phyloP scores from a whole-genome alignment of 306 rosid species.

The Mimosa pudica region DNA sequence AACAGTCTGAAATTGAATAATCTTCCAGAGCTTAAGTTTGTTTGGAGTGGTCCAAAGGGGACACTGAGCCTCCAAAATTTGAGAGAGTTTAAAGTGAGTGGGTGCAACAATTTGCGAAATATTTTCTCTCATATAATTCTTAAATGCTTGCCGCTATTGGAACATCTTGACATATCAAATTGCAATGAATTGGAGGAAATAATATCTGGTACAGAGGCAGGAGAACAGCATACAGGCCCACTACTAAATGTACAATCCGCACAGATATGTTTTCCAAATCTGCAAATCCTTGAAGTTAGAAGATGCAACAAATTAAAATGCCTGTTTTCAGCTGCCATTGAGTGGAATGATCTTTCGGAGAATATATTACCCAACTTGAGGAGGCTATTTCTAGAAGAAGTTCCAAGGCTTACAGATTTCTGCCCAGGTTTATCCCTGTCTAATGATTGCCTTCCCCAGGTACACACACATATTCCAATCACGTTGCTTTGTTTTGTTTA shows the following conservation, averaged over 20 bases:
- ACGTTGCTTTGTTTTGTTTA: neutral
- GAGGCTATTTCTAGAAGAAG: neutral
- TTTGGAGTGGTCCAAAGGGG: neutral
- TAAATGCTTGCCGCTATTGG: neutral
- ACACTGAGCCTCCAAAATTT: neutral
- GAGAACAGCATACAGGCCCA: neutral
- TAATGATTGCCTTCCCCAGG: neutral
- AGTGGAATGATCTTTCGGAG: neutral
- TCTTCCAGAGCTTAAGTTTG: neutral
- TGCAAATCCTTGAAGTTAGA: neutral
- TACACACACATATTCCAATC: neutral
- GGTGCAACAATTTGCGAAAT: conserved; percentile 1
- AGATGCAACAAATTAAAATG: neutral
- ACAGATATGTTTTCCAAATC: neutral
- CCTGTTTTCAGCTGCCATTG: neutral
- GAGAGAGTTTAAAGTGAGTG: neutral
- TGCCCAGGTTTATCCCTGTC: neutral
- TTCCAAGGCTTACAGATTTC: neutral
- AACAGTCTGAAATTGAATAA: neutral
- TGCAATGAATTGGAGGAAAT: neutral
- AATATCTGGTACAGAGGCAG: neutral
- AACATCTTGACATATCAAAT: neutral
- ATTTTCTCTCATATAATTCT: neutral
- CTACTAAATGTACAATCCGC: neutral
- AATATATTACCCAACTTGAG: neutral